A percentile compares a stretch with the other conserved stretches of the same genome.
Conservation (phyloP, 1,284 basidiomycete species). For the Heterobasidion irregulare region DNA sequence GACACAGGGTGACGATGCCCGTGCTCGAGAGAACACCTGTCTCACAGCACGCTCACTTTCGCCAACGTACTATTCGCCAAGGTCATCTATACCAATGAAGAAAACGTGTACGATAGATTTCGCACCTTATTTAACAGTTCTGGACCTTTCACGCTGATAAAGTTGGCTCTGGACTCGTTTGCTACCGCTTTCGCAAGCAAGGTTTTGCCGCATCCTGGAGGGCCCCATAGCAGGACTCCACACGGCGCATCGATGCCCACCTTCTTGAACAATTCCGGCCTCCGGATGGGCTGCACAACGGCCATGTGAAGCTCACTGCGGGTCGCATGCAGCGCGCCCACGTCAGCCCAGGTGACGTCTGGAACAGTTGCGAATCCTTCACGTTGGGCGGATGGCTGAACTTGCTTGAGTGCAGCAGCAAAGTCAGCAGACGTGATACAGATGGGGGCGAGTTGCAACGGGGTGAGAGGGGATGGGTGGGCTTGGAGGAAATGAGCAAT, state of each 20-base stretch:
- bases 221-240: slow-evolving; percentile 96
- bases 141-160: slow-evolving; percentile 96
- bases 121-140: slow-evolving; percentile 91
- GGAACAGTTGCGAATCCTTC: slow-evolving; percentile 98
- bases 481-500: slow-evolving; percentile 86
- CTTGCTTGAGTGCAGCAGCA: slow-evolving; percentile 66
- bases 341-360: slow-evolving; percentile 90
- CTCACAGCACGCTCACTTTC: slow-evolving; percentile 94
- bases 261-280: slow-evolving; percentile 82
- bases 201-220: slow-evolving; percentile 96
- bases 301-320: slow-evolving; percentile 95
- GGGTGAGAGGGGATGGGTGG: slow-evolving; percentile 75
- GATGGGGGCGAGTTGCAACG: slow-evolving; percentile 72
- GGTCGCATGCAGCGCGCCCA: slow-evolving; percentile 84
- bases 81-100: background rate
- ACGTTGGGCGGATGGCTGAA: slow-evolving; percentile 94
- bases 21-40: slow-evolving; percentile 86
- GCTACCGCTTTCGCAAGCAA: slow-evolving; percentile 95
- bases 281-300: slow-evolving; percentile 89
- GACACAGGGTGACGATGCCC: slow-evolving; percentile 84
- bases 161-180: slow-evolving; percentile 90
- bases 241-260: slow-evolving; percentile 85
- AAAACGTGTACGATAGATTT: background rate
- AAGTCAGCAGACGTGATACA: slow-evolving; percentile 82
- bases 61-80: slow-evolving; percentile 77